Base-by-base conservation (phyloP, 305 asterid genomes). In the Ajuga reptans region DNA sequence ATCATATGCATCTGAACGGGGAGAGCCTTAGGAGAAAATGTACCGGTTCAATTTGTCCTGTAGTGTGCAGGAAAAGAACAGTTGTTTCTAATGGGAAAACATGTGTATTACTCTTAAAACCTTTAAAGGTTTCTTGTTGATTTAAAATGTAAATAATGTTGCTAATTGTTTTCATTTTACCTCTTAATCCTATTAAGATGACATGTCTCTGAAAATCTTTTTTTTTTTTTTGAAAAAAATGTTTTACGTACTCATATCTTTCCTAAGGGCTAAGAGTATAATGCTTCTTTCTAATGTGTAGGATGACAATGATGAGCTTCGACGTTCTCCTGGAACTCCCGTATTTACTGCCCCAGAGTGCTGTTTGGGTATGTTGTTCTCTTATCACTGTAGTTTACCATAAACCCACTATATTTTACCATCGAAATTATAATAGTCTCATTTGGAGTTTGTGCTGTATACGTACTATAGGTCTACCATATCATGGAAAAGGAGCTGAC, bases 321-420 rank as follows among this genome's bases (percentile, higher is more conserved):
- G 92, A 15, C 96, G 98, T 46, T 92, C 98, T 75, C 98, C 98
- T 47, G 98, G 98, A 57, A 92, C 98, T 76, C 98, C 98, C 29
- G 97, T 92, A 68, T 92, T 92, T 76, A 90, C 97, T 72, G 98
- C 97, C 60, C 98, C 97, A 4, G 97, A 88, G 72, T 92, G 97
- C 83, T 92, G 96, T 74, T 66, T 80, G 85, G 98, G 96, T 84
- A 61, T 18, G 83, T 49, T 29, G 29, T 58, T 68, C 62, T 53
- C 56, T 37, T 58, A 31, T 49, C 16, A 9, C 27, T 59, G 29
- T 33, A 10, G 11, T 57, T 8, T 42, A 5, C 12, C 16, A 15
- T 10, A 34, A 54, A 21, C 58, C 64, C 8, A 34, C 0, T 17
- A 37, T 14, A 8, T 47, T 56, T 66, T 9, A 24, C 15, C 58